Conservation (phyloP, 176 grass and related monocot genomes). For the Triticum aestivum region DNA sequence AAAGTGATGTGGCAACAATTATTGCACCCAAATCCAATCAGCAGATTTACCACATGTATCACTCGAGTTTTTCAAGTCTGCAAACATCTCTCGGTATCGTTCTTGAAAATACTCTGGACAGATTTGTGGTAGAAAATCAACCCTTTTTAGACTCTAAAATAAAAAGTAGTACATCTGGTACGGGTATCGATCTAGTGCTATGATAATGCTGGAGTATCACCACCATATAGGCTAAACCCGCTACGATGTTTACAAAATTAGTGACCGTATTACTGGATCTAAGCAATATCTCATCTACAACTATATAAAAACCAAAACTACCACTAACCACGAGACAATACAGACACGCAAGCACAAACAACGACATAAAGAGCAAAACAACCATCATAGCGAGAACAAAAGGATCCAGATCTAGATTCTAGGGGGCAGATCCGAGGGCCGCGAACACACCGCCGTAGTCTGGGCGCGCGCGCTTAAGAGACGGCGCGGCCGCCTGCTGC, state of each 20-base stretch:
- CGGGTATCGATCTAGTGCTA: background rate
- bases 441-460: conserved; percentile 64
- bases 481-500: conserved; percentile 37
- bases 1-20: background rate
- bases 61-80: background rate
- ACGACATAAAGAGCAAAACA: background rate
- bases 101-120: background rate
- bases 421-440: background rate
- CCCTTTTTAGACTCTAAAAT: background rate
- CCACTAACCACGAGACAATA: background rate
- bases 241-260: background rate
- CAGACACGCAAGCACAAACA: background rate
- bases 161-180: background rate
- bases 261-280: background rate
- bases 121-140: background rate
- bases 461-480: conserved; percentile 81
- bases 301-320: background rate
- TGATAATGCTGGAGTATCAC: background rate
- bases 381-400: background rate
- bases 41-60: background rate
- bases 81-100: background rate
- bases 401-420: conserved; percentile 25
- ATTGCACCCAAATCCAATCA: background rate
- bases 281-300: background rate
- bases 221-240: background rate